These are phyloP conservation scores for Zygoascus sp. DNA, from an alignment of 1,139 yeast genomes.

Conservation along the genomic window DNA sequence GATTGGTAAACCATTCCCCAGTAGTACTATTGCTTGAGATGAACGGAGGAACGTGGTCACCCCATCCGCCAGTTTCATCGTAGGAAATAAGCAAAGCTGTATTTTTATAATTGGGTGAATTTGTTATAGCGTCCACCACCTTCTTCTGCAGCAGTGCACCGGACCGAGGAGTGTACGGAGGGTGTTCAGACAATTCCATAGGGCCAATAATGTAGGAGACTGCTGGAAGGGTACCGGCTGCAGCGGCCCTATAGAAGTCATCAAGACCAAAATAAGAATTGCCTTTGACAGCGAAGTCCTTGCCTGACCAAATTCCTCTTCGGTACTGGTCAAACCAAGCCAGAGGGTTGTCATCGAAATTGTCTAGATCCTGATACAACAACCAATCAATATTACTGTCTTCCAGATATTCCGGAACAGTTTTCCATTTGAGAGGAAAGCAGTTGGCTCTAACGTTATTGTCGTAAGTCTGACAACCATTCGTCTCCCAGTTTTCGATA, in stretches of 20 bases:
- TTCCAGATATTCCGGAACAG: conserved; percentile 24
- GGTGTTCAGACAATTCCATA: conserved; percentile 24
- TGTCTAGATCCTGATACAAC: conserved; percentile 24
- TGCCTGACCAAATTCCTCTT: neutral
- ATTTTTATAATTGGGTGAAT: conserved; percentile 19
- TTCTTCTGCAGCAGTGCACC: conserved; percentile 23
- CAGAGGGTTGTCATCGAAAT: conserved; percentile 25
- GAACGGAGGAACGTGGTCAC: conserved; percentile 26
- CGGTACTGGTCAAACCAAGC: conserved; percentile 23
- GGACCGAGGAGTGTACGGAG: conserved; percentile 22
- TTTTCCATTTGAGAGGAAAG: conserved; percentile 26
- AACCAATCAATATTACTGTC: conserved; percentile 23
- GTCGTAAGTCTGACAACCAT: conserved; percentile 18
- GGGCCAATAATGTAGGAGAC: conserved; percentile 24
- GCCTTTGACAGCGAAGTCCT: conserved; percentile 12
- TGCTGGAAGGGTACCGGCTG: conserved; percentile 24
- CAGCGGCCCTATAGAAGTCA: conserved; percentile 17
- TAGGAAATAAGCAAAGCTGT: conserved; percentile 23
- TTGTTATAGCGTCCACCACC: conserved; percentile 20
- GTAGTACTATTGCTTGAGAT: conserved; percentile 17
- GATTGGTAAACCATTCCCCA: conserved; percentile 20
- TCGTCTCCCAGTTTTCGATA: conserved; percentile 25
- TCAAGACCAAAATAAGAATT: conserved; percentile 20
- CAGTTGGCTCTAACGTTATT: conserved; percentile 14
- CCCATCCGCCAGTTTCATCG: conserved; percentile 28